Conservation (phyloP, 2,329 filamentous ascomycete species). For the Diaporthe aspalathi region DNA sequence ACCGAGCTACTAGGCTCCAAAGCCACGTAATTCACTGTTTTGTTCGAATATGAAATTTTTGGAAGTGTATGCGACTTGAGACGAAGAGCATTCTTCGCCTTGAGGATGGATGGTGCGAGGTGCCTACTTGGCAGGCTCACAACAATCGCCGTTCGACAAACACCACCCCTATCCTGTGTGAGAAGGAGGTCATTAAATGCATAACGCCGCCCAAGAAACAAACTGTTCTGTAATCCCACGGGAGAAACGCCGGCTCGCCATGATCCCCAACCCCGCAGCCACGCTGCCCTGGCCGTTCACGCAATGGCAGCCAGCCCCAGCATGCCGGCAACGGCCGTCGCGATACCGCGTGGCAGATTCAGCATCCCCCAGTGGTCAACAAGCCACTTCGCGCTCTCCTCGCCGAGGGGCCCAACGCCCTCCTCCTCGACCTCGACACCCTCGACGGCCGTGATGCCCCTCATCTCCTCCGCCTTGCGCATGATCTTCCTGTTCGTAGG, state of each 20-base stretch:
- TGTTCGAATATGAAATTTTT: background rate
- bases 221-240: background rate
- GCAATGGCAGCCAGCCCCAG: conserved; percentile 17
- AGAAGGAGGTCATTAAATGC: background rate
- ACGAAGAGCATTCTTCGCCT: background rate
- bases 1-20: conserved; percentile 2
- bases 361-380: conserved; percentile 67
- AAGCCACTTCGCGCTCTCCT: conserved; percentile 61
- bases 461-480: conserved; percentile 54
- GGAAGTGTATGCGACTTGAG: background rate
- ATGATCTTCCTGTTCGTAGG: conserved; percentile 61
- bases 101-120: no score
- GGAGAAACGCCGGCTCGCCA: no score
- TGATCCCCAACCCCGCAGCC: background rate
- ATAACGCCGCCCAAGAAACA: background rate
- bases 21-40: background rate
- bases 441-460: conserved; percentile 48
- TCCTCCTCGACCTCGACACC: conserved; percentile 51
- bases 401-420: conserved; percentile 51
- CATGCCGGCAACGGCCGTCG: conserved; percentile 44
- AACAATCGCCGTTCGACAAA: background rate
- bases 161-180: background rate
- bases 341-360: conserved; percentile 52
- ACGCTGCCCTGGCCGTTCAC: background rate
- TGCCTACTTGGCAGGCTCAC: background rate